These are phyloP conservation scores for Trapa bicornis DNA, from an alignment of 345 rosid species.

Conservation along the genomic window DNA sequence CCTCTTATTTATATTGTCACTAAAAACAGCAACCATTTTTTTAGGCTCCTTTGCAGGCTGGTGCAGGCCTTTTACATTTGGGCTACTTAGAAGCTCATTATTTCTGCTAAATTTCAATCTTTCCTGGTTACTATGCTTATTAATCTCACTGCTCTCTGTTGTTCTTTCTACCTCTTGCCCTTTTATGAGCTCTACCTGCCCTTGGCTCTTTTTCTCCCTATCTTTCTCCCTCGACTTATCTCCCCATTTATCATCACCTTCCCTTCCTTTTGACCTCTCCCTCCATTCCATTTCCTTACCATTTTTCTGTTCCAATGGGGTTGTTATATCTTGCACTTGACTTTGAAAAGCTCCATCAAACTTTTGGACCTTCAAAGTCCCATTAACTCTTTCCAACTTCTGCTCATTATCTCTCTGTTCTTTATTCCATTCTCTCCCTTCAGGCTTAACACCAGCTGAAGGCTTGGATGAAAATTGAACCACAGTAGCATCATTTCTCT, in stretches of 20 bases:
- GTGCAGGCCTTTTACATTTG: constrained; percentile 11
- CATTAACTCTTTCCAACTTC: constrained; percentile 20
- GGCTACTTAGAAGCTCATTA: constrained; percentile 10
- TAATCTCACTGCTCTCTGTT: constrained; percentile 14
- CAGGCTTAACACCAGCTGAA: constrained; percentile 13
- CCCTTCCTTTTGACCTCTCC: constrained; percentile 24
- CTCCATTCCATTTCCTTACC: constrained; percentile 20
- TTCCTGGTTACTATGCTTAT: constrained; percentile 16
- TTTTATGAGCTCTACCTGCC: constrained; percentile 22
- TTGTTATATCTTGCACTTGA: constrained; percentile 17
- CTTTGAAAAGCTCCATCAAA: constrained; percentile 18
- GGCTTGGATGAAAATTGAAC: constrained; percentile 13
- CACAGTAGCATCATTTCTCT: constrained; percentile 24
- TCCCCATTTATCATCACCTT: constrained; percentile 10
- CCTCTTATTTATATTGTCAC: constrained; percentile 34
- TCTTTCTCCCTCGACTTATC: constrained; percentile 8
- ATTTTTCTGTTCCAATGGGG: constrained; percentile 15
- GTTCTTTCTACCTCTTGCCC: constrained; percentile 20
- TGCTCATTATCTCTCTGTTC: constrained; percentile 18
- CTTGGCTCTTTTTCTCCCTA: constrained; percentile 18
- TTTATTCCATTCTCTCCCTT: constrained; percentile 23
- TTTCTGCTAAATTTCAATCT: constrained; percentile 11
- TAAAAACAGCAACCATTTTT: constrained; percentile 20
- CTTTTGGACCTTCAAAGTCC: constrained; percentile 17
- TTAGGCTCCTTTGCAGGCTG: constrained; percentile 1